Conservation (phyloP, 1,284 basidiomycete species). For the Trichosporon sp. region DNA sequence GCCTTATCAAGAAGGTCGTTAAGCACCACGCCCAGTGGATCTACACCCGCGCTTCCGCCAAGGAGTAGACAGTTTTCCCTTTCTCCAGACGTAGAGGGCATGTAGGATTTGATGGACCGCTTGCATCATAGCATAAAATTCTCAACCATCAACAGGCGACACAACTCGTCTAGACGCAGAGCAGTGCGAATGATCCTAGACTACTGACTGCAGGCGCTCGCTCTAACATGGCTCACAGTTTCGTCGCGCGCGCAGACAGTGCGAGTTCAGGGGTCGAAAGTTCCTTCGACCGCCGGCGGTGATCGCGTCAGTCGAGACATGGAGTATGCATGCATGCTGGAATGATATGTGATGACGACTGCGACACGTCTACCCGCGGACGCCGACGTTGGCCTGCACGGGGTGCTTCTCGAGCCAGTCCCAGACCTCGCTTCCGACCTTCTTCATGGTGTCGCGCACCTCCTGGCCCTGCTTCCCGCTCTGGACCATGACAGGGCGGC, state of each 20-base stretch:
- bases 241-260: not conserved
- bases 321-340: slow-evolving; percentile 14
- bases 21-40: slow-evolving; percentile 93
- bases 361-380: slow-evolving; percentile 12
- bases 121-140: slow-evolving; percentile 11
- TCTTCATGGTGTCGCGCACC: slow-evolving; percentile 38
- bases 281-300: not conserved
- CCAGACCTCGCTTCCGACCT: slow-evolving; percentile 41
- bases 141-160: not conserved
- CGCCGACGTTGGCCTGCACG: not conserved
- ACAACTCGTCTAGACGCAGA: not conserved
- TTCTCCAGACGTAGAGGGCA: slow-evolving; percentile 7
- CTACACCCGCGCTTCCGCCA: slow-evolving; percentile 54
- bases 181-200: not conserved
- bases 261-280: not conserved
- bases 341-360: slow-evolving; percentile 14
- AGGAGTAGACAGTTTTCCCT: slow-evolving; percentile 35
- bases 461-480: slow-evolving; percentile 30
- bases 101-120: slow-evolving; percentile 23
- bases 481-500: slow-evolving; percentile 55
- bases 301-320: too few species aligned
- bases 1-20: slow-evolving; percentile 91
- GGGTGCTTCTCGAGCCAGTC: slow-evolving; percentile 29
- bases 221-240: not conserved
- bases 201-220: not conserved